Conservation (phyloP, 345 rosid species). For the Hirschfeldia incana region DNA sequence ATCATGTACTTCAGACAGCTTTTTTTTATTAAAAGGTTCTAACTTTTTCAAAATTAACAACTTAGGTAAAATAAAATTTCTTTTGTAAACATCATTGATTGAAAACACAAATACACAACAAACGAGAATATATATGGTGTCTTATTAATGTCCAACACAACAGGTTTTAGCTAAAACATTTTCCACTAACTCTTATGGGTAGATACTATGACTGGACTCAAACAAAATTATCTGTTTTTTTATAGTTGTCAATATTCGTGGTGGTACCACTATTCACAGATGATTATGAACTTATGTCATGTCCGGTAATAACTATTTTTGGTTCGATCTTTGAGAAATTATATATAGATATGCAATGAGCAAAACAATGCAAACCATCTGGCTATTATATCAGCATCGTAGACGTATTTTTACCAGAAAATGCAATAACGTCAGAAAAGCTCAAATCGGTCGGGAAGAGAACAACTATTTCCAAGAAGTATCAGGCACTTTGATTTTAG, state of each 20-base stretch:
- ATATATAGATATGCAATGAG: neutral
- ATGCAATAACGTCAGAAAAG: neutral
- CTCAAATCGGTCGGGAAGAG: neutral
- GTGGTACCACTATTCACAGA: neutral
- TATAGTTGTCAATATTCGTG: neutral
- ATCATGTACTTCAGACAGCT: neutral
- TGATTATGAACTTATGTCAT: neutral
- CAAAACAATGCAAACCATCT: neutral
- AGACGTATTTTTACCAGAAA: neutral
- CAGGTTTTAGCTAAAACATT: neutral
- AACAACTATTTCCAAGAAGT: neutral
- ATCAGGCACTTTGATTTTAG: neutral
- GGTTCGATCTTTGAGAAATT: neutral
- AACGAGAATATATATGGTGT: neutral
- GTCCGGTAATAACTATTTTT: neutral
- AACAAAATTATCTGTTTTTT: neutral
- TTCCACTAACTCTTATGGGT: neutral
- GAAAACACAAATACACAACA: neutral
- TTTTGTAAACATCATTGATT: neutral
- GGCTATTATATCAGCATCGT: neutral
- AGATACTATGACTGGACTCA: neutral
- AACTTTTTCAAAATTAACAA: neutral
- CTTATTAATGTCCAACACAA: neutral
- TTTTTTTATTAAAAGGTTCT: neutral
- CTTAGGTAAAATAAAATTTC: too few relatives aligned